Conservation (phyloP, 306 rosid species). For the Gillenia trifoliata region DNA sequence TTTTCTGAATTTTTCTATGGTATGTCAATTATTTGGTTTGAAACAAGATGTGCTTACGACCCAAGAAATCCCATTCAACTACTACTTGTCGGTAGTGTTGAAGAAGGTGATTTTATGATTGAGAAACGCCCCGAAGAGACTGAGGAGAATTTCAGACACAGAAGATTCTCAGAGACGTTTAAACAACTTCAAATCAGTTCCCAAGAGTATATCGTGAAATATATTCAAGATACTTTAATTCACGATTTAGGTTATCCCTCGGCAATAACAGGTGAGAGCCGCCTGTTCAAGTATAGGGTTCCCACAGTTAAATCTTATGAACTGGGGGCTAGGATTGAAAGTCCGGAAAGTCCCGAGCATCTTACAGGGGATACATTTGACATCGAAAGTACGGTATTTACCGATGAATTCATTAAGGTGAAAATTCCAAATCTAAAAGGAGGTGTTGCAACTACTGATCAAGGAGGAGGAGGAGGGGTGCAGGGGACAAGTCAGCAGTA, state of each 20-base stretch:
- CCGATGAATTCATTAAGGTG: not conserved
- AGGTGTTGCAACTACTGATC: not conserved
- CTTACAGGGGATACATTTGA: no score
- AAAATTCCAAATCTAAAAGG: not conserved
- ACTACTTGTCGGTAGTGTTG: not conserved
- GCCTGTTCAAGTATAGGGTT: no score
- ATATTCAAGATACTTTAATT: no score
- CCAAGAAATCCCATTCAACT: not conserved
- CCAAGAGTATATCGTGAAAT: no score
- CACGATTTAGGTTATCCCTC: no score
- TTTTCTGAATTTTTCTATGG: not conserved
- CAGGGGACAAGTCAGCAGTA: not conserved
- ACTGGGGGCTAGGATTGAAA: no score
- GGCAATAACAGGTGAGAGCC: no score
- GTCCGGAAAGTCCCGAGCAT: no score
- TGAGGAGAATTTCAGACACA: not conserved
- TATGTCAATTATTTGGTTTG: no score
- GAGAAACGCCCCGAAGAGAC: not conserved
- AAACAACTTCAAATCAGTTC: not conserved
- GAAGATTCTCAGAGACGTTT: not conserved
- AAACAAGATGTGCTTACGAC: not conserved
- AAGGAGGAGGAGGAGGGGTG: no score
- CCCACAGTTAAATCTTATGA: no score
- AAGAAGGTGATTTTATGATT: not conserved
- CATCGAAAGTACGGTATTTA: no score